Conservation (phyloP, 495 filamentous ascomycete genomes). For the Thozetella sp. region DNA sequence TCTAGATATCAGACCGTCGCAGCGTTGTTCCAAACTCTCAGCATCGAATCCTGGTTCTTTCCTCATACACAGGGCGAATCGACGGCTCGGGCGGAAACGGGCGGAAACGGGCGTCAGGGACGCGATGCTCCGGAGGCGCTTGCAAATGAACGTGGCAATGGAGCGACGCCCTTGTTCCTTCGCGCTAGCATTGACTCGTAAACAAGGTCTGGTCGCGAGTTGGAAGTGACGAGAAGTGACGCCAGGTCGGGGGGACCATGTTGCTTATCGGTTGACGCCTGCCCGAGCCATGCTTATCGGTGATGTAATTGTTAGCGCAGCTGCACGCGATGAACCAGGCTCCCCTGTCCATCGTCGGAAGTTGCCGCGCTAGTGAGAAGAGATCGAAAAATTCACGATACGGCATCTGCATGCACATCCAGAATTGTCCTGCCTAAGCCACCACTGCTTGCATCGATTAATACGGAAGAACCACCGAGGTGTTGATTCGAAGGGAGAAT, state of each 20-base stretch:
- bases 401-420: not conserved
- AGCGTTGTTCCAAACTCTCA: not conserved
- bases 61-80: no score
- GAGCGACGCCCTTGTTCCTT: not conserved
- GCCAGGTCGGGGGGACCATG: no score
- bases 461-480: no score
- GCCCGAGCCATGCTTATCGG: not conserved
- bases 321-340: not conserved
- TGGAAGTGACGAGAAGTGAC: no score
- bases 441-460: no score
- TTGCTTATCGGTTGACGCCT: not conserved
- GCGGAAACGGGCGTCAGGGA: no score
- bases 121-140: no score
- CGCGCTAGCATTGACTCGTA: not conserved
- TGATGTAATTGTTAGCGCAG: conserved; percentile 2
- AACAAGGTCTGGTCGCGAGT: no score
- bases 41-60: not conserved
- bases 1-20: not conserved
- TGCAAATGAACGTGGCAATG: not conserved
- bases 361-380: not conserved
- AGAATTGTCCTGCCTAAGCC: no score
- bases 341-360: not conserved
- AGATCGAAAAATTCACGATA: not conserved
- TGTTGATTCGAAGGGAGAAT: no score
- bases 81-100: no score